Conservation (phyloP, 805 yeast species). For the Clavispora vitiphila region DNA sequence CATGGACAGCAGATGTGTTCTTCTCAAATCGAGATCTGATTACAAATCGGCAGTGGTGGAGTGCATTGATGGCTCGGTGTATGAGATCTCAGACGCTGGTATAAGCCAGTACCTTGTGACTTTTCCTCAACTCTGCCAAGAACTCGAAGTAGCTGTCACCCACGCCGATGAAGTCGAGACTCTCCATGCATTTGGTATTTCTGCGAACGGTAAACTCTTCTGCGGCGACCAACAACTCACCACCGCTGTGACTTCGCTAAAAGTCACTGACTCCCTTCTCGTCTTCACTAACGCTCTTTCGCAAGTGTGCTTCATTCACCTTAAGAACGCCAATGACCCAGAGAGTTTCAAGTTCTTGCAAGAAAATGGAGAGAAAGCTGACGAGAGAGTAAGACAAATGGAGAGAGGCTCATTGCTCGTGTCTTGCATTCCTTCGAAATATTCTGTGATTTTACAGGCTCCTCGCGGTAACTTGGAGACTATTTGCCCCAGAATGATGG, state of each 20-base stretch:
- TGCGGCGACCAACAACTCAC: slow-evolving; percentile 56
- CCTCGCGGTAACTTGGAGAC: slow-evolving; percentile 96
- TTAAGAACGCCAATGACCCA: slow-evolving; percentile 39
- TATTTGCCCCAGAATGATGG: slow-evolving; percentile 88
- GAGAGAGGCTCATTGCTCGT: slow-evolving; percentile 91
- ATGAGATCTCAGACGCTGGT: slow-evolving; percentile 29
- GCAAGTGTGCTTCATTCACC: slow-evolving; percentile 73
- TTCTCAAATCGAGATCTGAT: slow-evolving; percentile 51
- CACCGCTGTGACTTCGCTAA: slow-evolving; percentile 76
- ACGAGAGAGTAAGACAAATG: slow-evolving; percentile 82
- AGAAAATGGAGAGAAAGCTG: slow-evolving; percentile 29
- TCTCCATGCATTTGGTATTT: slow-evolving; percentile 63
- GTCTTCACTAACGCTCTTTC: slow-evolving; percentile 87
- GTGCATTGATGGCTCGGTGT: slow-evolving; percentile 58
- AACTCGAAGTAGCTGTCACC: slow-evolving; percentile 39
- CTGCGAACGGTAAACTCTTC: slow-evolving; percentile 69
- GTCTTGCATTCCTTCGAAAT: slow-evolving; percentile 72
- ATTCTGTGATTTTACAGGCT: slow-evolving; percentile 83
- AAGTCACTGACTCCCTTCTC: slow-evolving; percentile 65
- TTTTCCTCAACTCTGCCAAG: slow-evolving; percentile 70
- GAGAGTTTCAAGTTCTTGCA: slow-evolving; percentile 27
- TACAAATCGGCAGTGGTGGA: slow-evolving; percentile 52
- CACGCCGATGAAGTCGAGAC: slow-evolving; percentile 14
- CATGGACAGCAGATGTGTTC: slow-evolving; percentile 41
- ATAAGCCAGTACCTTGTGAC: slow-evolving; percentile 34